Conservation (phyloP, 1,284 basidiomycete genomes). For the Mycosarcoma maydis region DNA sequence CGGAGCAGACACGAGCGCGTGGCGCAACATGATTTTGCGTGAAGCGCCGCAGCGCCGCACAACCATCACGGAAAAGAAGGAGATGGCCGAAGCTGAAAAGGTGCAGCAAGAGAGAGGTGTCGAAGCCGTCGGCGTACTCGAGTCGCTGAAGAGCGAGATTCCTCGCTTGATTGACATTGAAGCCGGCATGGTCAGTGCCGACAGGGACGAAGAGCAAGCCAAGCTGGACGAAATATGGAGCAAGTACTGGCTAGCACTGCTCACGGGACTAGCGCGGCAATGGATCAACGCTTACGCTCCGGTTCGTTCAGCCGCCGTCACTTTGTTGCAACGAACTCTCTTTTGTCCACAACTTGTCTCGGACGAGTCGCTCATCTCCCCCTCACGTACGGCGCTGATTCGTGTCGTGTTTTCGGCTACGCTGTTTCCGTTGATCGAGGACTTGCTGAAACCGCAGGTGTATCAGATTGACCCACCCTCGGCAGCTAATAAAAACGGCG, state of each 20-base stretch:
- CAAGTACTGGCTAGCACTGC: constrained; percentile 80
- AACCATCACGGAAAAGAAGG: constrained; percentile 66
- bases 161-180: constrained; percentile 48
- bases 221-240: constrained; percentile 75
- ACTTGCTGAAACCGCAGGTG: constrained; percentile 85
- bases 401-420: constrained; percentile 81
- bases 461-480: constrained; percentile 77
- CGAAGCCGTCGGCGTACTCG: constrained; percentile 81
- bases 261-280: constrained; percentile 82
- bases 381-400: constrained; percentile 71
- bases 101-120: constrained; percentile 75
- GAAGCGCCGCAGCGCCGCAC: constrained; percentile 31
- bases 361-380: constrained; percentile 68
- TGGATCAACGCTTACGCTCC: constrained; percentile 85
- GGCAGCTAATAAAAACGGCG: constrained; percentile 68
- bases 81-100: constrained; percentile 60
- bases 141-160: constrained; percentile 54
- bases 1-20: constrained; percentile 50
- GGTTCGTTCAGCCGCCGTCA: constrained; percentile 84
- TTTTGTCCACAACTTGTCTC: constrained; percentile 67
- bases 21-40: constrained; percentile 44
- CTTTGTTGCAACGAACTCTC: constrained; percentile 85
- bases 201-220: neutral
- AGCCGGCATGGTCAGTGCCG: constrained; percentile 12
- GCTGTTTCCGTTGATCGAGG: constrained; percentile 90